A percentile compares a stretch with the other conserved stretches of the same genome.
Evolutionary conservation across 2,329 filamentous ascomycete species (phyloP).

Genomic region (Aspergillus clavatus): DNA sequence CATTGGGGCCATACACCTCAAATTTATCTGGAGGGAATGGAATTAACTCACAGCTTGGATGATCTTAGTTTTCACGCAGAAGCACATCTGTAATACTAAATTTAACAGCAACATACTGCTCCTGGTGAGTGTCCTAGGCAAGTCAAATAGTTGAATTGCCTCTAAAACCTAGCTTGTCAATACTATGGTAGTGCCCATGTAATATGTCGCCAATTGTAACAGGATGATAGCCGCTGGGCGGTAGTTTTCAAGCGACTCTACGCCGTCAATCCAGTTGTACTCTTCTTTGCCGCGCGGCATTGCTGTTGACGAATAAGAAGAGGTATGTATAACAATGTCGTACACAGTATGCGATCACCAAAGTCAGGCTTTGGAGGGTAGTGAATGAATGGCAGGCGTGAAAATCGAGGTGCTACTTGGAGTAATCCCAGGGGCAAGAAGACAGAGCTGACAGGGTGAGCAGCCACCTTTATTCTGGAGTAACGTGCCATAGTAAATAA

Average conservation of each 20-base stretch:
- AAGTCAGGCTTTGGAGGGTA: background rate
- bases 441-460: background rate
- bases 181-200: constrained; percentile 30
- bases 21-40: constrained; percentile 21
- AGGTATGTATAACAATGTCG: background rate
- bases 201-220: constrained; percentile 27
- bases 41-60: constrained; percentile 9
- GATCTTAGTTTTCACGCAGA: constrained; percentile 11
- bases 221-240: constrained; percentile 28
- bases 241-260: constrained; percentile 26
- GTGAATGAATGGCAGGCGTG: background rate
- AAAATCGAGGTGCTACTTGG: background rate
- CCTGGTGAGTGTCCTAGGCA: constrained; percentile 26
- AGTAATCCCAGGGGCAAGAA: background rate
- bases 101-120: constrained; percentile 27
- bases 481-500: background rate
- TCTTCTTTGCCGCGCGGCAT: background rate
- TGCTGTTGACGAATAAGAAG: background rate
- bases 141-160: constrained; percentile 41
- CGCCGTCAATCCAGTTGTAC: constrained; percentile 28
- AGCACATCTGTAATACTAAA: constrained; percentile 15
- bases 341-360: background rate
- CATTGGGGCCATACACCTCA: constrained; percentile 21
- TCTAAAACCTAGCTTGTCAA: constrained; percentile 42
- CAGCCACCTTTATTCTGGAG: background rate